Conservation (phyloP, 2,329 filamentous ascomycete genomes). For the Epichloe hybrida region DNA sequence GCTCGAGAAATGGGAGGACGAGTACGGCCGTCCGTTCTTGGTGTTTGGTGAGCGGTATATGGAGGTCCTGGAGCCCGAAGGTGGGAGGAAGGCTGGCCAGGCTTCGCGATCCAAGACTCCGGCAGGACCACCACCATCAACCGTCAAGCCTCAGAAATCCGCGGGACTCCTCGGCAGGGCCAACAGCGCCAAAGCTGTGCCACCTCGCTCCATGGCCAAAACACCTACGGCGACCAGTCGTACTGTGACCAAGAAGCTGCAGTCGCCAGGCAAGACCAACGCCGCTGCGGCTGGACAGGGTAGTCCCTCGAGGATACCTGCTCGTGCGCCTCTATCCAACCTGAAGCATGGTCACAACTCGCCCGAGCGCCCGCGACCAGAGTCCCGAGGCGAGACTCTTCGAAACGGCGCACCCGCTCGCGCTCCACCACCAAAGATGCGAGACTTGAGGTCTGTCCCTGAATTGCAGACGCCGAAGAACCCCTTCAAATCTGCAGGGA, state of each 20-base stretch:
- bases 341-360: slow-evolving; percentile 65
- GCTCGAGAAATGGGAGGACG: slow-evolving; percentile 83
- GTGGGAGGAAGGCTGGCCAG: slow-evolving; percentile 41
- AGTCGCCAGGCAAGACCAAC: slow-evolving; percentile 12
- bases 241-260: slow-evolving; percentile 16
- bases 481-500: slow-evolving; percentile 33
- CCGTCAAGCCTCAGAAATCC: slow-evolving; percentile 23
- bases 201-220: slow-evolving; percentile 32
- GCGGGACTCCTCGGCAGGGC: slow-evolving; percentile 13
- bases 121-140: slow-evolving; percentile 41
- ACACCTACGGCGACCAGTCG: slow-evolving; percentile 36
- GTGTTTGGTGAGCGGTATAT: slow-evolving; percentile 88
- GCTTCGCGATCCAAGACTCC: slow-evolving; percentile 57
- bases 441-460: slow-evolving; percentile 49
- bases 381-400: slow-evolving; percentile 31
- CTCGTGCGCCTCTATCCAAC: slow-evolving; percentile 54
- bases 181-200: slow-evolving; percentile 18
- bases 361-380: slow-evolving; percentile 51
- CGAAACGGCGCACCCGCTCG: slow-evolving; percentile 44
- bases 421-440: slow-evolving; percentile 83
- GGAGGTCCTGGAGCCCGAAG: slow-evolving; percentile 60
- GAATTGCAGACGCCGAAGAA: slow-evolving; percentile 37
- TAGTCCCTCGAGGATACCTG: slow-evolving; percentile 45
- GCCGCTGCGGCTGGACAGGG: slow-evolving; percentile 20
- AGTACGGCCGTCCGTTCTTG: slow-evolving; percentile 84